Evolutionary conservation across 805 yeast genomes (phyloP), one percentile per base, ranked within the genome.

Genomic region (Candida jianshihensis): DNA sequence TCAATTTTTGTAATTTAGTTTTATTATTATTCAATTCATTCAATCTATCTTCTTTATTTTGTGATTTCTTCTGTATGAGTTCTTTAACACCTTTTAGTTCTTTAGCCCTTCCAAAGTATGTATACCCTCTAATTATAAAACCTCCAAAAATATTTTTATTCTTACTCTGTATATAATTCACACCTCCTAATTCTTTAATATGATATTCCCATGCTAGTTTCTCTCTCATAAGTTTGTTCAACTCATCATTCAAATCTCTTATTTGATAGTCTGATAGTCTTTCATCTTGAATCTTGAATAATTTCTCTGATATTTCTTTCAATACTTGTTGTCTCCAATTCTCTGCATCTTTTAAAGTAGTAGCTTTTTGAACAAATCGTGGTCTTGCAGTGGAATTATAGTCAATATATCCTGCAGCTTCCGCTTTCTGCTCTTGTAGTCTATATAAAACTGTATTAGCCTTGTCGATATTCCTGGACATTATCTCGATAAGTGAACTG

Each of bases 51-150:
- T 40, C 48, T 41, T 40, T 49, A 30, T 49, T 54, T 37, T 42
- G 40, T 19, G 38, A 41, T 21, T 65, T 58, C 28, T 63, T 54
- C 35, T 64, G 63, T 15, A 76, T 42, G 17, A 73, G 42, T 39
- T 68, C 68, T 35, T 68, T 62, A 7, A 82, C 89, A 42, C 84
- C 96, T 0, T 87, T 82, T 8, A 88, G 59, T 30, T 86, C 90
- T 35, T 74, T 67, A 0, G 96, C 95, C 33, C 95, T 60, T 0
- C 97, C 97, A 59, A 76, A 89, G 57, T 83, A 89, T 37, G 81
- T 61, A 16, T 49, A 43, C 2, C 49, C 51, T 30, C 46, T 38
- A 10, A 43, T 42, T 34, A 36, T 40, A 28, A 39, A 51, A 25
- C 50, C 56, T 14, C 39, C 45, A 14, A 33, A 33, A 14, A 26